phyloP scores from a whole-genome alignment of 768 basidiomycete genomes.

The Boletus tomentosulus region DNA sequence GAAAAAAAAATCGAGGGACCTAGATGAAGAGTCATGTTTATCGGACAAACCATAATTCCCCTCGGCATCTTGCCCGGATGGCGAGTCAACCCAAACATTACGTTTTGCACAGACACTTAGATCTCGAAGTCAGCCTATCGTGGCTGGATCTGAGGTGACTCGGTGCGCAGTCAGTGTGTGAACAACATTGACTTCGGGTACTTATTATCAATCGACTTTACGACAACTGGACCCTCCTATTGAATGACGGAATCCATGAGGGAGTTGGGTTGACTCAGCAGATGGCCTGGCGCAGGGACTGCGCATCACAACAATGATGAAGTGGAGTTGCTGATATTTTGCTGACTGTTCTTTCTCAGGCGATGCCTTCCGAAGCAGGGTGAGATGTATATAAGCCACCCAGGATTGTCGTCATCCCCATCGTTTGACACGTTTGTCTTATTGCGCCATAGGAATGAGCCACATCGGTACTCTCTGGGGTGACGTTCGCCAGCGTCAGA shows the following conservation, averaged over 20 bases:
- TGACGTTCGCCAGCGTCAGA: conserved; percentile 9
- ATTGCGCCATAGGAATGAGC: conserved; percentile 3
- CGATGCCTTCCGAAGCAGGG: no score
- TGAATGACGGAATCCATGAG: not conserved
- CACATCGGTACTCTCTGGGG: conserved; percentile 18
- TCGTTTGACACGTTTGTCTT: not conserved
- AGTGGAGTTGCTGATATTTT: not conserved
- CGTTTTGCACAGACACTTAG: no score
- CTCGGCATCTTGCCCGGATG: no score
- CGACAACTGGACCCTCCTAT: not conserved
- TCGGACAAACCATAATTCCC: no score
- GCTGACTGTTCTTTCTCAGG: not conserved
- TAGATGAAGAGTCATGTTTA: no score
- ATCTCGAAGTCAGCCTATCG: no score
- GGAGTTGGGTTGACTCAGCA: not conserved
- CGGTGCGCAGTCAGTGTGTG: no score
- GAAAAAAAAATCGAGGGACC: no score
- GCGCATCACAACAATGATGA: no score
- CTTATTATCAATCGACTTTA: not conserved
- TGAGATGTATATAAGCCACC: not conserved
- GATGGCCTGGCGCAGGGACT: not conserved
- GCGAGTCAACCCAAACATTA: no score
- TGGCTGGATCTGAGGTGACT: no score
- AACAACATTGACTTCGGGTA: no score
- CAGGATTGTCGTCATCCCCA: not conserved